Percentiles rank a stretch among this genome's conserved stretches.
phyloP scores from a whole-genome alignment of 1,284 basidiomycete species.

The Fomitopsis pinicola region DNA sequence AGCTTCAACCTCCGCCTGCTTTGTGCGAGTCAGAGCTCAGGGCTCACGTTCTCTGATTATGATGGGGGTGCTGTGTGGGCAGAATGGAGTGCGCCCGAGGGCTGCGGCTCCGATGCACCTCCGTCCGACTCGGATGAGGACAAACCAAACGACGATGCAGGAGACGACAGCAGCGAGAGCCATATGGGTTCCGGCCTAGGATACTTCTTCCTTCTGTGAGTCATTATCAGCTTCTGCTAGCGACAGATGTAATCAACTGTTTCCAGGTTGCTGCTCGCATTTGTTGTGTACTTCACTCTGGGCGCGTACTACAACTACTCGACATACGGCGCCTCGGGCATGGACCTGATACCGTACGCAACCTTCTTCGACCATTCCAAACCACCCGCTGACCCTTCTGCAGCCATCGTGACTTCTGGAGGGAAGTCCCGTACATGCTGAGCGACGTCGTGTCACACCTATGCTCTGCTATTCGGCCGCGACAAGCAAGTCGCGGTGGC shows the following conservation, averaged over 20 bases:
- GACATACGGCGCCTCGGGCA: slow-evolving; percentile 74
- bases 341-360: slow-evolving; percentile 76
- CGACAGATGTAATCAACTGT: background rate
- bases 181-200: slow-evolving; percentile 70
- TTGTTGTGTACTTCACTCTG: slow-evolving; percentile 64
- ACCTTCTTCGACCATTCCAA: slow-evolving; percentile 6
- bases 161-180: slow-evolving; percentile 30
- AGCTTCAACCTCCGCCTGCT: slow-evolving; percentile 55
- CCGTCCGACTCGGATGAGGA: slow-evolving; percentile 25
- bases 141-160: slow-evolving; percentile 29
- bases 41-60: slow-evolving; percentile 57
- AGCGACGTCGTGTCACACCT: slow-evolving; percentile 72
- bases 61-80: slow-evolving; percentile 49
- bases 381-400: slow-evolving; percentile 3
- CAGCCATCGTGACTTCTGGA: slow-evolving; percentile 85
- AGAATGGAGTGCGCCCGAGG: slow-evolving; percentile 56
- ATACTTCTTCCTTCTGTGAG: slow-evolving; percentile 81
- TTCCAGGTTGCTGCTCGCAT: slow-evolving; percentile 58
- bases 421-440: slow-evolving; percentile 81
- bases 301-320: slow-evolving; percentile 84
- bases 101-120: slow-evolving; percentile 40
- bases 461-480: slow-evolving; percentile 65
- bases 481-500: slow-evolving; percentile 59
- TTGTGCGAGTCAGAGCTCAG: slow-evolving; percentile 43
- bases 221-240: slow-evolving; percentile 9